These are phyloP conservation scores for Gossypium rotundifolium DNA, from an alignment of 345 rosid species.

Conservation along the genomic window DNA sequence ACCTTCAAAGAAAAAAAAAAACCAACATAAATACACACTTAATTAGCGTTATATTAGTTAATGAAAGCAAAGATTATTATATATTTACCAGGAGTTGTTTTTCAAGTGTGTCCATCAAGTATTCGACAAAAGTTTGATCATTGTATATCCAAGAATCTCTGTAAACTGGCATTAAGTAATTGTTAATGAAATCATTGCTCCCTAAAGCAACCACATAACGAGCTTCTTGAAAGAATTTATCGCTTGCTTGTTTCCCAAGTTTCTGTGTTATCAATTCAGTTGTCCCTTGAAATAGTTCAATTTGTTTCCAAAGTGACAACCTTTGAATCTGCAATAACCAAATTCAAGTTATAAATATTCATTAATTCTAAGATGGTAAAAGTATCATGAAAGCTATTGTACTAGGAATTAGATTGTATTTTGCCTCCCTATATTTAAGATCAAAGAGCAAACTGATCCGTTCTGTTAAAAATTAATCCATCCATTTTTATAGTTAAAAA, in stretches of 20 bases:
- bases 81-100: slow-evolving; percentile 52
- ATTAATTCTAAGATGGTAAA: neutral
- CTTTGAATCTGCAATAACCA: slow-evolving; percentile 57
- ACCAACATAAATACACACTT: neutral
- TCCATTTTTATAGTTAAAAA: too few relatives aligned
- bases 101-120: slow-evolving; percentile 67
- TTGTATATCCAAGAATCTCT: slow-evolving; percentile 84
- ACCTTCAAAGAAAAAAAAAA: slow-evolving; percentile 18
- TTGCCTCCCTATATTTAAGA: too few relatives aligned
- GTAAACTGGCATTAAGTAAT: slow-evolving; percentile 86
- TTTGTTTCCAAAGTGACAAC: slow-evolving; percentile 66
- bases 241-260: slow-evolving; percentile 49
- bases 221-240: slow-evolving; percentile 60
- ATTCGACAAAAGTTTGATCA: slow-evolving; percentile 56
- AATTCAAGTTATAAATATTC: neutral
- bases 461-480: too few relatives aligned
- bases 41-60: neutral
- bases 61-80: neutral
- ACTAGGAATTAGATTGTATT: too few relatives aligned
- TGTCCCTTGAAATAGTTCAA: slow-evolving; percentile 73
- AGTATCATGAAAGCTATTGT: too few relatives aligned
- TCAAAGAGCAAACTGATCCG: too few relatives aligned
- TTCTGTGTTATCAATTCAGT: slow-evolving; percentile 41
- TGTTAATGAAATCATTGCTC: slow-evolving; percentile 97
- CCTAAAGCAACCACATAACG: slow-evolving; percentile 81